Percentiles rank a stretch among this genome's conserved stretches.
These are phyloP conservation scores for Friedmanniomyces endolithicus DNA, from an alignment of 495 filamentous ascomycete genomes.

Conservation along the genomic window DNA sequence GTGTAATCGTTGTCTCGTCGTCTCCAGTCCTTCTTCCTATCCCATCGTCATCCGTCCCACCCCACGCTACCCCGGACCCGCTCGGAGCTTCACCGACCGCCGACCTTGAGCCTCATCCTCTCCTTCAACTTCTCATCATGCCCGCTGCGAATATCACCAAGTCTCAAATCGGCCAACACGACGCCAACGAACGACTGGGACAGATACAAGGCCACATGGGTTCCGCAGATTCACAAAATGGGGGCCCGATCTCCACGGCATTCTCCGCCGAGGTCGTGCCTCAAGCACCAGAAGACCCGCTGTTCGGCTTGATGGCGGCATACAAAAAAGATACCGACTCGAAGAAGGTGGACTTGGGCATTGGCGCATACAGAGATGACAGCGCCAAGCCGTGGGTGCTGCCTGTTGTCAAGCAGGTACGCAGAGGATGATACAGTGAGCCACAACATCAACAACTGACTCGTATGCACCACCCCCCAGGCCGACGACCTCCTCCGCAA, in stretches of 20 bases:
- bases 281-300: conserved; percentile 84
- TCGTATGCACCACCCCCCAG: conserved; percentile 34
- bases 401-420: conserved; percentile 89
- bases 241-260: conserved; percentile 40
- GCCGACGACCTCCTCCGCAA: conserved; percentile 77
- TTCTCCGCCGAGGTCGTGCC: conserved; percentile 73
- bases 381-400: conserved; percentile 97
- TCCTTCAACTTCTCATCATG: not conserved
- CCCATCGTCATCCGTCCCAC: no score
- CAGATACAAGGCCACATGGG: conserved; percentile 43
- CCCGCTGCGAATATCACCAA: conserved; percentile 2
- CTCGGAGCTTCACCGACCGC: no score
- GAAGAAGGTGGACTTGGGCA: conserved; percentile 89
- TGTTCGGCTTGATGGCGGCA: conserved; percentile 87
- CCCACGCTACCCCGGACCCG: no score
- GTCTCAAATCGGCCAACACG: not conserved
- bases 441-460: not conserved
- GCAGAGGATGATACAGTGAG: no score
- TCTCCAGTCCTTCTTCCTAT: no score
- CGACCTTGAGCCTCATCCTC: no score
- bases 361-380: conserved; percentile 92
- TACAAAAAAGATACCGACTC: conserved; percentile 71
- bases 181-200: conserved; percentile 31
- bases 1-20: no score
- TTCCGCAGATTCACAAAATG: conserved; percentile 21